Conservation (phyloP, 2,329 filamentous ascomycete genomes). For the Verticillium klebahnii region DNA sequence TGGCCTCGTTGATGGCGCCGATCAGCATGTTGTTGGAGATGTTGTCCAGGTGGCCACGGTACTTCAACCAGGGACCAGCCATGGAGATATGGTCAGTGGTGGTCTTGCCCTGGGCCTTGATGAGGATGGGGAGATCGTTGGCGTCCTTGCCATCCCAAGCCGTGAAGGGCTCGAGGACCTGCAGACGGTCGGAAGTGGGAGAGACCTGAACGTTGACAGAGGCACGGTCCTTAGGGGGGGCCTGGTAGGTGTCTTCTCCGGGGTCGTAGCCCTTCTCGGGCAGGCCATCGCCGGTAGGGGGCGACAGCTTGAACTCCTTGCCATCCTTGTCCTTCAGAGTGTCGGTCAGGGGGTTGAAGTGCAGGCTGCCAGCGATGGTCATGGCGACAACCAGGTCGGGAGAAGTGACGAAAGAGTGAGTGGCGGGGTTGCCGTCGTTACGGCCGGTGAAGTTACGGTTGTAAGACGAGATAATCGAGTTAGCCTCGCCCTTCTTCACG, state of each 20-base stretch:
- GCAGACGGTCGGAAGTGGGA: slow-evolving; percentile 87
- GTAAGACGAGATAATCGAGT: slow-evolving; percentile 98
- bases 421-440: slow-evolving; percentile 93
- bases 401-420: slow-evolving; percentile 88
- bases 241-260: slow-evolving; percentile 92
- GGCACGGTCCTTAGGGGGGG: slow-evolving; percentile 75
- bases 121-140: slow-evolving; percentile 78
- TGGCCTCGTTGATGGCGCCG: slow-evolving; percentile 92
- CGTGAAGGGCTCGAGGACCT: slow-evolving; percentile 81
- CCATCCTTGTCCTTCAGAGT: slow-evolving; percentile 91
- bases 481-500: slow-evolving; percentile 90
- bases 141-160: slow-evolving; percentile 93
- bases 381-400: slow-evolving; percentile 86
- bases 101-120: slow-evolving; percentile 95
- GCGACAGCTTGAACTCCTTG: slow-evolving; percentile 86
- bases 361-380: slow-evolving; percentile 75
- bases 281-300: slow-evolving; percentile 77
- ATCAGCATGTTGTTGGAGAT: slow-evolving; percentile 99
- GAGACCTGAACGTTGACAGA: slow-evolving; percentile 76
- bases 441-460: slow-evolving; percentile 99
- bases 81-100: slow-evolving; percentile 97
- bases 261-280: slow-evolving; percentile 82
- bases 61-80: slow-evolving; percentile 97
- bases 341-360: slow-evolving; percentile 95
- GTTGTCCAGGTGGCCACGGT: slow-evolving; percentile 98